A percentile compares a stretch with the other conserved stretches of the same genome.
Evolutionary conservation across 768 basidiomycete species (phyloP).

Genomic region (Imleria badia): DNA sequence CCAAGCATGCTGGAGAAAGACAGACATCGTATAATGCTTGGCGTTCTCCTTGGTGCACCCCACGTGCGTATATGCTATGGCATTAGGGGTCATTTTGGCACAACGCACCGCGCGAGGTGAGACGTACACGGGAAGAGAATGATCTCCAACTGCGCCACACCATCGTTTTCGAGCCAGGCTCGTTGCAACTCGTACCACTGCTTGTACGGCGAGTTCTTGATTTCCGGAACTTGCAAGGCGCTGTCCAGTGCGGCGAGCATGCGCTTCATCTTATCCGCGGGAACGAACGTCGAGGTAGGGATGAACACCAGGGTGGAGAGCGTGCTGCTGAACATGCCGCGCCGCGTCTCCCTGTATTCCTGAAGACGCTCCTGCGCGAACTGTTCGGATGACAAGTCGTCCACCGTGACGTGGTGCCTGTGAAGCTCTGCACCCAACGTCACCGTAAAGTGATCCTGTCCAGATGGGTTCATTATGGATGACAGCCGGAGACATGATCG

Average conservation of each 20-base stretch:
- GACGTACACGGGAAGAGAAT: slow-evolving; percentile 17
- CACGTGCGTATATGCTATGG: slow-evolving; percentile 9
- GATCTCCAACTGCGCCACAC: slow-evolving; percentile 15
- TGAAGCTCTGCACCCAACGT: slow-evolving; percentile 15
- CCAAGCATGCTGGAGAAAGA: slow-evolving; percentile 17
- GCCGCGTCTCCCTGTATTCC: slow-evolving; percentile 11
- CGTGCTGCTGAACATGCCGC: slow-evolving; percentile 15
- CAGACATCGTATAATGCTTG: slow-evolving; percentile 6
- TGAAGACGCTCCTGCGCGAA: slow-evolving; percentile 7
- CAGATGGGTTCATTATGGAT: not conserved
- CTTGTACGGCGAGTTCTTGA: slow-evolving; percentile 14
- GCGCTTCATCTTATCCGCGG: slow-evolving; percentile 8
- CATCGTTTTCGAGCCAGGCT: slow-evolving; percentile 17
- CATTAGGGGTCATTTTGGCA: no score
- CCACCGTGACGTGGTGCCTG: slow-evolving; percentile 7
- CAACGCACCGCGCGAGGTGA: no score
- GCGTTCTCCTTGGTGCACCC: slow-evolving; percentile 11
- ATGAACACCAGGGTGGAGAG: slow-evolving; percentile 16
- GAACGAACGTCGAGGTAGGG: slow-evolving; percentile 11
- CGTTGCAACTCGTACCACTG: slow-evolving; percentile 14
- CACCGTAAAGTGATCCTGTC: slow-evolving; percentile 14
- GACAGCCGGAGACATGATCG: no score
- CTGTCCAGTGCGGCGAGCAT: slow-evolving; percentile 8
- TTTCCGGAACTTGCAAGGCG: slow-evolving; percentile 4
- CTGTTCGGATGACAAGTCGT: slow-evolving; percentile 11